Conservation (phyloP, 2,329 filamentous ascomycete genomes). For the Mariannaea sp. region DNA sequence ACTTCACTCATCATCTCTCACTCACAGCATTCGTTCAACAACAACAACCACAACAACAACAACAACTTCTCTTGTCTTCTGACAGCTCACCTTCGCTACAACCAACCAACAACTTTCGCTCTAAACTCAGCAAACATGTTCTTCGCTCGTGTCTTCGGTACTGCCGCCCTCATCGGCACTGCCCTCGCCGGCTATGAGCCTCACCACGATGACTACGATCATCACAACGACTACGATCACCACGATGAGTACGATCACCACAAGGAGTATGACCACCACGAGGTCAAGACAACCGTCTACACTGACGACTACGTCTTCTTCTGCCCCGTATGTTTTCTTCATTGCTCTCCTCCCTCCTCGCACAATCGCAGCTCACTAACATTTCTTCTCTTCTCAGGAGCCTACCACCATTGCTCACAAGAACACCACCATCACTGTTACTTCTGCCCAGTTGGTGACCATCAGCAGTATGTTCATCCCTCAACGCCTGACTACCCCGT, state of each 20-base stretch:
- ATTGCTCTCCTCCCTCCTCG: no score
- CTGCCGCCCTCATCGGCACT: slow-evolving; percentile 10
- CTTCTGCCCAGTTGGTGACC: slow-evolving; percentile 48
- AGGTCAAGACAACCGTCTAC: slow-evolving; percentile 46
- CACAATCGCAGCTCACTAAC: no score
- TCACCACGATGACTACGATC: no score
- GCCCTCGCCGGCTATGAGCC: no score
- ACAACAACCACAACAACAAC: no score
- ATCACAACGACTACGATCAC: no score
- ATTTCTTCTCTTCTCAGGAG: slow-evolving; percentile 18
- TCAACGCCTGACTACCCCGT: no score
- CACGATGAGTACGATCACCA: no score
- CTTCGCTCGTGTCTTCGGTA: neutral
- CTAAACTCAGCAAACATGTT: slow-evolving; percentile 5
- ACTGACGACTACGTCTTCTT: slow-evolving; percentile 47
- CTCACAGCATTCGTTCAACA: neutral
- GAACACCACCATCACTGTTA: slow-evolving; percentile 52
- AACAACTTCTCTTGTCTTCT: no score
- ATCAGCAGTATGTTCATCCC: slow-evolving; percentile 47
- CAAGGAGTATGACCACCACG: slow-evolving; percentile 34
- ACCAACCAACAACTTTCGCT: neutral
- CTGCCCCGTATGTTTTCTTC: slow-evolving; percentile 47
- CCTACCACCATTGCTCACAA: slow-evolving; percentile 45
- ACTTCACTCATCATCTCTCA: neutral
- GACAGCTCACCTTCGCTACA: neutral